Evolutionary conservation across 306 rosid genomes (phyloP).

Genomic region (Trifolium subterraneum): DNA sequence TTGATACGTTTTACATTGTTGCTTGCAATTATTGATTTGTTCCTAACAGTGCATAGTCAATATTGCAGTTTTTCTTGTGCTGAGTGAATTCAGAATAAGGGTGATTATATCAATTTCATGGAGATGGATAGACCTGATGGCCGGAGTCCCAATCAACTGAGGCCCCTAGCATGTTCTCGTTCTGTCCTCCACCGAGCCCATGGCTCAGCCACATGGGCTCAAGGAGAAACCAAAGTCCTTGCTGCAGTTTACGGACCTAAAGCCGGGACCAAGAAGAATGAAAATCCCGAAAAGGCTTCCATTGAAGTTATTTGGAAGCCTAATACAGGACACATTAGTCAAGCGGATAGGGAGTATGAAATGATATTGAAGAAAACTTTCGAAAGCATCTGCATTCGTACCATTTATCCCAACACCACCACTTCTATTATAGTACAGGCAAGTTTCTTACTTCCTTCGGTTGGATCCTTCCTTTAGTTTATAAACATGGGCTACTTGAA

Average conservation of each 20-base stretch:
- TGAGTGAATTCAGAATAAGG: neutral
- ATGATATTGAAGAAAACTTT: slow-evolving; percentile 82
- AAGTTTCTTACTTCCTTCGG: slow-evolving; percentile 7
- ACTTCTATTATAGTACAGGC: slow-evolving; percentile 79
- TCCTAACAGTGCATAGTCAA: neutral
- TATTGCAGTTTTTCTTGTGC: neutral
- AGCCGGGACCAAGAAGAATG: slow-evolving; percentile 88
- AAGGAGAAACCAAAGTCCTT: slow-evolving; percentile 88
- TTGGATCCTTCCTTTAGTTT: neutral
- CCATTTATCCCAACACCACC: slow-evolving; percentile 78
- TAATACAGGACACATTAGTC: slow-evolving; percentile 84
- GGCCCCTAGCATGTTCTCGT: slow-evolving; percentile 79
- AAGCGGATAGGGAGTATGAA: slow-evolving; percentile 81
- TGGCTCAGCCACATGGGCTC: slow-evolving; percentile 93
- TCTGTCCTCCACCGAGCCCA: slow-evolving; percentile 81
- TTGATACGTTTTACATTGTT: too few relatives aligned
- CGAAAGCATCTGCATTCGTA: slow-evolving; percentile 75
- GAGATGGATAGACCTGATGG: slow-evolving; percentile 74
- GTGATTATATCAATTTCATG: slow-evolving; percentile 37
- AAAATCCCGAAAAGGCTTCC: slow-evolving; percentile 88
- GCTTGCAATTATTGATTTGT: neutral
- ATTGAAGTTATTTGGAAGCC: slow-evolving; percentile 97
- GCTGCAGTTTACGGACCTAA: slow-evolving; percentile 90
- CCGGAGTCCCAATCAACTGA: slow-evolving; percentile 75
- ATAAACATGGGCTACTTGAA: neutral